Conservation (phyloP, 2,329 filamentous ascomycete genomes). For the Fusarium marasasianum region DNA sequence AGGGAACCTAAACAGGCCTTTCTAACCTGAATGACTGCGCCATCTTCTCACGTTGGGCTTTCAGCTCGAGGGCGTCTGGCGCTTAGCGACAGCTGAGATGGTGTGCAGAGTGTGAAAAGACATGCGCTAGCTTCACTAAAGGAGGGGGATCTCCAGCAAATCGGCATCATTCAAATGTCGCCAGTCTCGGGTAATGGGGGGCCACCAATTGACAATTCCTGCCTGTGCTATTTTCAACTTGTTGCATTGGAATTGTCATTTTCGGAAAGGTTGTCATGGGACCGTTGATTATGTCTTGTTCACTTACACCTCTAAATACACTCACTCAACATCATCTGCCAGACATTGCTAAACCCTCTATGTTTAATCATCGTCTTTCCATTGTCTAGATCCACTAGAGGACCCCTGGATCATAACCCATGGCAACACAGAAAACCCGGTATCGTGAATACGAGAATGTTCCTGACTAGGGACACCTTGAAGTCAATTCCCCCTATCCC, state of each 20-base stretch:
- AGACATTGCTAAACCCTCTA: neutral
- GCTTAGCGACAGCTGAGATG: constrained; percentile 37
- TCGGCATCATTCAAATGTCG: constrained; percentile 16
- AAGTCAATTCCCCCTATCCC: constrained; percentile 9
- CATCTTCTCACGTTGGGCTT: constrained; percentile 1
- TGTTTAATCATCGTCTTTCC: neutral
- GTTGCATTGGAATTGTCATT: neutral
- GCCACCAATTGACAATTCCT: neutral
- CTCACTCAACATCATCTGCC: neutral
- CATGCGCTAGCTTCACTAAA: constrained; percentile 18
- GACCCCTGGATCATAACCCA: constrained; percentile 13
- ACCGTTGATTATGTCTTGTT: neutral
- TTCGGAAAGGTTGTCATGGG: neutral
- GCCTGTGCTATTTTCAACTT: neutral
- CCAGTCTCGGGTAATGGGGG: constrained; percentile 4
- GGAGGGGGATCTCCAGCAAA: constrained; percentile 24
- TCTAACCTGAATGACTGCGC: neutral
- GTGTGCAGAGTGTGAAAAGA: constrained; percentile 28
- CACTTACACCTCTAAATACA: neutral
- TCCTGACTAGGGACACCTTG: constrained; percentile 15
- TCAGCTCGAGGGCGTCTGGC: constrained; percentile 25
- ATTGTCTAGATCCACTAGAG: neutral
- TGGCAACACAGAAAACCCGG: constrained; percentile 10
- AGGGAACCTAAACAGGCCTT: neutral
- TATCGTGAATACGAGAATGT: constrained; percentile 30